phyloP scores from a whole-genome alignment of 805 yeast genomes.

The Zygotorulaspora florentina region DNA sequence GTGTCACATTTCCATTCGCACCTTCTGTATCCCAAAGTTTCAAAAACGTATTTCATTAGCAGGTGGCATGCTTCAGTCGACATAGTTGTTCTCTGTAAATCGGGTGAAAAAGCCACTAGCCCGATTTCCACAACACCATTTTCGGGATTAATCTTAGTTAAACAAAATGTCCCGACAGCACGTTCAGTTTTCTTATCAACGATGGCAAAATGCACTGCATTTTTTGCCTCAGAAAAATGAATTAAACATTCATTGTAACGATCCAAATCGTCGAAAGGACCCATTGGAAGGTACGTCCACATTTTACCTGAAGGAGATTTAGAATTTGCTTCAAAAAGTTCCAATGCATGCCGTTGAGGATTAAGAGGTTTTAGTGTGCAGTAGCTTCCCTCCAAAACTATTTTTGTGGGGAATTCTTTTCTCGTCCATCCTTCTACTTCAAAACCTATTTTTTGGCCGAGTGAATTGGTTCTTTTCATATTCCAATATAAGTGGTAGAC shows the following conservation, averaged over 20 bases:
- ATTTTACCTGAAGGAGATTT: constrained; percentile 8
- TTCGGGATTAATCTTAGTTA: constrained; percentile 26
- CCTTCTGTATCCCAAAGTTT: constrained; percentile 30
- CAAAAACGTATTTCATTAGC: constrained; percentile 30
- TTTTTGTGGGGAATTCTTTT: constrained; percentile 8
- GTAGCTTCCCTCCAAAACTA: constrained; percentile 11
- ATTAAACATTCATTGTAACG: constrained; percentile 1
- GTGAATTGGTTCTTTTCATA: too few relatives aligned
- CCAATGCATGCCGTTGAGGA: constrained; percentile 13
- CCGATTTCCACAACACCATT: constrained; percentile 33
- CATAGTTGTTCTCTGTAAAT: constrained; percentile 21
- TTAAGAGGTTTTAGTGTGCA: constrained; percentile 20
- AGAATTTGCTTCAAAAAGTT: constrained; percentile 14
- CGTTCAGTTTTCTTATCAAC: constrained; percentile 16
- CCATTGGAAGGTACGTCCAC: constrained; percentile 21
- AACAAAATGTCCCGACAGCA: constrained; percentile 29
- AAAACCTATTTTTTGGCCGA: too few relatives aligned
- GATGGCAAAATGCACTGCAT: constrained; percentile 20
- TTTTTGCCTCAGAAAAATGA: not conserved
- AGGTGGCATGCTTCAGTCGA: constrained; percentile 35
- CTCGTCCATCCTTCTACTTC: too few relatives aligned
- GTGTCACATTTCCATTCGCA: constrained; percentile 37
- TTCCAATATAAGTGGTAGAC: too few relatives aligned
- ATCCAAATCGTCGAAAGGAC: constrained; percentile 11
- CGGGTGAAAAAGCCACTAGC: constrained; percentile 23